These are phyloP conservation scores for Colletotrichum sidae DNA, from an alignment of 2,329 filamentous ascomycete species.

Conservation along the genomic window DNA sequence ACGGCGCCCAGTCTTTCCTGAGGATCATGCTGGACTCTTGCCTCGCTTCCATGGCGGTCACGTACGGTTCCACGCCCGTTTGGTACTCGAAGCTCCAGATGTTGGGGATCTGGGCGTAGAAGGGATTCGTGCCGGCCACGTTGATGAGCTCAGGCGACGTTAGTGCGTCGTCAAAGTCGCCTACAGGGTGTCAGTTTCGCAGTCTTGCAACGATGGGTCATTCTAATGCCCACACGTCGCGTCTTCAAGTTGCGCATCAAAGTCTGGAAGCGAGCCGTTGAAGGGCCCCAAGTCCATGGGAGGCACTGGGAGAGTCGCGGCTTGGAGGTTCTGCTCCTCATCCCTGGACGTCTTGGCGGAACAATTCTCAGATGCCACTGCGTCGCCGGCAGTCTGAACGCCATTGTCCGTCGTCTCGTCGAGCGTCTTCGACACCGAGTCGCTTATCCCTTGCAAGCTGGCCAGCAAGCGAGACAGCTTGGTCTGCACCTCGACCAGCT, in stretches of 20 bases:
- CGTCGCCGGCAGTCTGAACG: no score
- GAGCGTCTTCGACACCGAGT: constrained; percentile 42
- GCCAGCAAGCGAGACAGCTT: constrained; percentile 43
- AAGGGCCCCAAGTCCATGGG: constrained; percentile 1
- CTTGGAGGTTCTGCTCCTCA: no score
- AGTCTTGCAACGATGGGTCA: accelerated
- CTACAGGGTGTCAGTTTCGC: not conserved
- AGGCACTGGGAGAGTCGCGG: not conserved
- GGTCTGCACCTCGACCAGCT: constrained; percentile 45
- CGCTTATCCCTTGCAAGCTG: constrained; percentile 41
- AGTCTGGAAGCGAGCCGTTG: constrained; percentile 3
- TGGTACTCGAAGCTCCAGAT: constrained; percentile 48
- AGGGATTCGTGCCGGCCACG: constrained; percentile 24
- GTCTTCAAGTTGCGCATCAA: not conserved
- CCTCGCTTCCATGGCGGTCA: constrained; percentile 41
- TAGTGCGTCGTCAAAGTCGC: not conserved
- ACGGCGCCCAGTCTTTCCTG: constrained; percentile 42
- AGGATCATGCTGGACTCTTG: constrained; percentile 39
- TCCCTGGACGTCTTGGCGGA: no score
- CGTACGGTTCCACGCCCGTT: constrained; percentile 44
- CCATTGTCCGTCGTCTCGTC: constrained; percentile 17
- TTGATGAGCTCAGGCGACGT: constrained; percentile 22
- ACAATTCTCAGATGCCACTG: no score
- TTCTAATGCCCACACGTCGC: not conserved
- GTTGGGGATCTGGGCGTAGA: constrained; percentile 44